Conservation (phyloP, 768 basidiomycete species). For the Tubosaeta brunneosetosa region DNA sequence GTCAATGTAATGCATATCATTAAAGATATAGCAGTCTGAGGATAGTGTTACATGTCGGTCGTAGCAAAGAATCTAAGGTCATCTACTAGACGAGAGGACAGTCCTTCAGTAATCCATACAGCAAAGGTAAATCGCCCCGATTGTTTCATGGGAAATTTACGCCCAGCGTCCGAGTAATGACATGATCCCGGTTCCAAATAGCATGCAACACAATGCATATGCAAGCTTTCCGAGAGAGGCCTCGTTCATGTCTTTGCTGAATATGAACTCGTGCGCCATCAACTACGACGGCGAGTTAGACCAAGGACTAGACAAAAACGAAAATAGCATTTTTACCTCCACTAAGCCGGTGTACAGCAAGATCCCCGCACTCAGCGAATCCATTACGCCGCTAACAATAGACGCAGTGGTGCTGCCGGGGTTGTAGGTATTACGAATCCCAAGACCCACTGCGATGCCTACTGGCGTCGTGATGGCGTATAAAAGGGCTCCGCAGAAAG, state of each 20-base stretch:
- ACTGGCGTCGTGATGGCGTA: constrained; percentile 82
- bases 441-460: constrained; percentile 83
- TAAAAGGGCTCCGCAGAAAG: constrained; percentile 53
- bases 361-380: constrained; percentile 83
- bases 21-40: too few relatives aligned
- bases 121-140: neutral
- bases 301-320: neutral
- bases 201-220: constrained; percentile 74
- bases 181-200: constrained; percentile 86
- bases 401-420: constrained; percentile 69
- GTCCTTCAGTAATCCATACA: neutral
- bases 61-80: too few relatives aligned
- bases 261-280: constrained; percentile 91
- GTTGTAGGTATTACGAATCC: constrained; percentile 74
- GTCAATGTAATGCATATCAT: too few relatives aligned
- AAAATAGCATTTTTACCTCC: constrained; percentile 44
- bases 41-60: too few relatives aligned
- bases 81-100: too few relatives aligned
- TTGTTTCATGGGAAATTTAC: constrained; percentile 25
- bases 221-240: constrained; percentile 58
- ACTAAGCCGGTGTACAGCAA: constrained; percentile 84
- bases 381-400: constrained; percentile 81
- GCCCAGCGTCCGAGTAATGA: constrained; percentile 89
- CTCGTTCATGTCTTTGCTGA: constrained; percentile 82
- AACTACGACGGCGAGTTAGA: constrained; percentile 43